Percentiles rank a stretch among this genome's conserved stretches.
Evolutionary conservation across 371 early-diverging fungal genomes (phyloP).

Genomic region (Nosema bombycis): DNA sequence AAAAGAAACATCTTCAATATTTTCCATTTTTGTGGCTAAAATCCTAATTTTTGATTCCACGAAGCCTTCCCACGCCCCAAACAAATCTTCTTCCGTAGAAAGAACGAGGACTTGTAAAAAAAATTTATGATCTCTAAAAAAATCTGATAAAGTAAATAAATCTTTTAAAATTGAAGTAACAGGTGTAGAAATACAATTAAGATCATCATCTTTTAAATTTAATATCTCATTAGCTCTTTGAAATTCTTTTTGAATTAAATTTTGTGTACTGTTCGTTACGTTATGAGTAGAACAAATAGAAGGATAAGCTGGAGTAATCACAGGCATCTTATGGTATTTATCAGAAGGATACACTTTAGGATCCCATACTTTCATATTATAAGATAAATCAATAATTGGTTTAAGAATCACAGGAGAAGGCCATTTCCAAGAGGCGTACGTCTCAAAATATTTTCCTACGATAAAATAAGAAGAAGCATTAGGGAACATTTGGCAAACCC

Average conservation of each 20-base stretch:
- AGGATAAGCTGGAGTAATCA: slow-evolving; percentile 98
- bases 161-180: slow-evolving; percentile 66
- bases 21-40: slow-evolving; percentile 77
- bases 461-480: slow-evolving; percentile 78
- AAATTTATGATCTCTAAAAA: slow-evolving; percentile 78
- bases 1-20: slow-evolving; percentile 70
- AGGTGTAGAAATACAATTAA: not conserved
- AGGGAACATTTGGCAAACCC: slow-evolving; percentile 92
- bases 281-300: slow-evolving; percentile 98
- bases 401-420: slow-evolving; percentile 88
- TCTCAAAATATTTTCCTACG: slow-evolving; percentile 79
- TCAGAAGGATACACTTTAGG: slow-evolving; percentile 81
- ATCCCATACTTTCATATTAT: slow-evolving; percentile 90
- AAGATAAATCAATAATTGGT: slow-evolving; percentile 78
- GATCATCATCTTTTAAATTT: slow-evolving; percentile 15
- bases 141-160: slow-evolving; percentile 77
- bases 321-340: slow-evolving; percentile 86
- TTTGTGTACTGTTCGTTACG: slow-evolving; percentile 79
- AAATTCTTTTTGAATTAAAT: slow-evolving; percentile 77
- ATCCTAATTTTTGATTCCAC: slow-evolving; percentile 86
- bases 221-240: slow-evolving; percentile 46
- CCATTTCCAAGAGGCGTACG: slow-evolving; percentile 88
- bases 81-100: slow-evolving; percentile 35
- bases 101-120: slow-evolving; percentile 77
- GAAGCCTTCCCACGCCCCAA: slow-evolving; percentile 71